Evolutionary conservation across 108 stramenopile genomes (phyloP).

Genomic region (Skeletonema menzelii): DNA sequence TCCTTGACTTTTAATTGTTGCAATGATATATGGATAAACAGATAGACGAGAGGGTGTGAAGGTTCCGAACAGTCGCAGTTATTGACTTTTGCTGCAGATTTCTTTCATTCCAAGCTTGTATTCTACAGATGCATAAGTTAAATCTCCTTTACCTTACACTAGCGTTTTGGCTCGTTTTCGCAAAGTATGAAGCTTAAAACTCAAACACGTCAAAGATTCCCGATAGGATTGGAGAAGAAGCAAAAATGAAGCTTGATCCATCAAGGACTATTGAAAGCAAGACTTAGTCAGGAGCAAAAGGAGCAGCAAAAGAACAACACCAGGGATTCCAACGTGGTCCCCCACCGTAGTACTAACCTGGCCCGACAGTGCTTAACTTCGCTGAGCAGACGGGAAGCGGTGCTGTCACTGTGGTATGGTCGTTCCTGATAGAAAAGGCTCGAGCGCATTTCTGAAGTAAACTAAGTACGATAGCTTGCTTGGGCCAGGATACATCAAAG

Average conservation of each 20-base stretch:
- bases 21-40: not conserved
- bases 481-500: no score
- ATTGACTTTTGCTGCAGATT: not conserved
- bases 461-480: no score
- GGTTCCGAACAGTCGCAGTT: not conserved
- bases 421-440: no score
- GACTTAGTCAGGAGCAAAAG: no score
- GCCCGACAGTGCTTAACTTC: constrained; percentile 81
- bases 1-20: not conserved
- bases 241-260: no score
- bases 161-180: not conserved
- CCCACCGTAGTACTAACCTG: constrained; percentile 71
- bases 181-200: no score
- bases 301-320: constrained; percentile 52
- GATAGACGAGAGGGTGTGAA: not conserved
- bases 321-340: constrained; percentile 59
- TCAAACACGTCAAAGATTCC: no score
- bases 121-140: constrained; percentile 3
- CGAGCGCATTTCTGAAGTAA: no score
- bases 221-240: no score
- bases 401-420: constrained; percentile 81
- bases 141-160: not conserved
- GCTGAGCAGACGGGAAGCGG: constrained; percentile 87
- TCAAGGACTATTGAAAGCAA: no score
- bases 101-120: not conserved